Conservation (phyloP, 768 basidiomycete genomes). For the Tricholoma sp. region DNA sequence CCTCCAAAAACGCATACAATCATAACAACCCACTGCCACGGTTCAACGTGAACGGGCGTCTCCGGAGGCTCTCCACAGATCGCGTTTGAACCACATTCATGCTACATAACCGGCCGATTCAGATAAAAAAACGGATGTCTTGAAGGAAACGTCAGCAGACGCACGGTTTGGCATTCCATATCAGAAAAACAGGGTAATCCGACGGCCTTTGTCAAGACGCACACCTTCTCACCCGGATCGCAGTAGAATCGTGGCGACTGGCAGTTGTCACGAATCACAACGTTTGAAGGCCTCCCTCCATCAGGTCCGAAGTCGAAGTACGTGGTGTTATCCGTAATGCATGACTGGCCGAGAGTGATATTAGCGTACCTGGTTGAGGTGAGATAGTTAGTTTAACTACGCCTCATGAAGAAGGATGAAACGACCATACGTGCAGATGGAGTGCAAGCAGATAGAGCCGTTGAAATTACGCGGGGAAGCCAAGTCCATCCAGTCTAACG, state of each 20-base stretch:
- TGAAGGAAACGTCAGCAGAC: slow-evolving; percentile 8
- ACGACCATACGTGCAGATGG: slow-evolving; percentile 48
- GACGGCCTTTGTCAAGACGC: slow-evolving; percentile 38
- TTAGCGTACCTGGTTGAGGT: slow-evolving; percentile 45
- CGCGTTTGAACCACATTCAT: slow-evolving; percentile 24
- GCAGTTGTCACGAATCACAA: slow-evolving; percentile 58
- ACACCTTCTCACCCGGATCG: slow-evolving; percentile 37
- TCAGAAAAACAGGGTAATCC: slow-evolving; percentile 44
- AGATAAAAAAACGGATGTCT: background rate
- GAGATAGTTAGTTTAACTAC: background rate
- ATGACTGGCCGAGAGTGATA: slow-evolving; percentile 44
- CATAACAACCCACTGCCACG: slow-evolving; percentile 42
- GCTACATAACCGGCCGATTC: slow-evolving; percentile 11
- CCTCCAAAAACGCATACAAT: slow-evolving; percentile 32
- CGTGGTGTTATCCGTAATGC: slow-evolving; percentile 46
- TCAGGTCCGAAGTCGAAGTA: slow-evolving; percentile 43
- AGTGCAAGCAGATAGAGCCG: slow-evolving; percentile 55
- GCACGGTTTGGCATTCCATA: slow-evolving; percentile 46
- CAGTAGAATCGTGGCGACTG: slow-evolving; percentile 49
- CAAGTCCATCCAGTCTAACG: slow-evolving; percentile 34
- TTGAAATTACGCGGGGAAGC: slow-evolving; percentile 40
- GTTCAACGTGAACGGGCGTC: slow-evolving; percentile 31
- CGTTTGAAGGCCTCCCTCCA: slow-evolving; percentile 37
- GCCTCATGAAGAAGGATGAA: slow-evolving; percentile 43
- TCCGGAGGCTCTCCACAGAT: slow-evolving; percentile 31